phyloP scores from a whole-genome alignment of 2,329 filamentous ascomycete species.

The Claviceps quebecensis region DNA sequence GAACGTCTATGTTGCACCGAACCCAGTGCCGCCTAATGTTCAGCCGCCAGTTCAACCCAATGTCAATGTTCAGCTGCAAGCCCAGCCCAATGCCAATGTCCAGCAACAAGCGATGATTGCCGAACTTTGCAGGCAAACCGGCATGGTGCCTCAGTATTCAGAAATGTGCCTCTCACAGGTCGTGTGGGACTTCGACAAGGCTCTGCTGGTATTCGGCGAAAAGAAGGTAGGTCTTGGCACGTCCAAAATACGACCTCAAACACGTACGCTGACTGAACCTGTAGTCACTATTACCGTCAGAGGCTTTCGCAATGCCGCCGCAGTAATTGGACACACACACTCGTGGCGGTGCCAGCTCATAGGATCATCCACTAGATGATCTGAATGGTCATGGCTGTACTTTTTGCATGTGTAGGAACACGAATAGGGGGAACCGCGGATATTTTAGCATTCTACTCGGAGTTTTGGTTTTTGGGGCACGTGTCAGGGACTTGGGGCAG shows the following conservation, averaged over 20 bases:
- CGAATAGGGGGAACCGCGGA: not conserved
- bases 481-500: not conserved
- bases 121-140: constrained; percentile 63
- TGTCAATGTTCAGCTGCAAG: constrained; percentile 38
- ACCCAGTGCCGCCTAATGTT: constrained; percentile 6
- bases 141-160: constrained; percentile 67
- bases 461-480: constrained; percentile 2
- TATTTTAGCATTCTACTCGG: not conserved
- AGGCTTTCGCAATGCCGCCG: constrained; percentile 12
- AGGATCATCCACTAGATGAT: not conserved
- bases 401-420: not conserved
- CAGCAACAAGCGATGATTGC: constrained; percentile 56
- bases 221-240: constrained; percentile 45
- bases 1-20: constrained; percentile 22
- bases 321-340: not conserved
- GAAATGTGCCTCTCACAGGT: constrained; percentile 68
- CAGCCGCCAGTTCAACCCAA: constrained; percentile 5
- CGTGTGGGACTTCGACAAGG: constrained; percentile 66
- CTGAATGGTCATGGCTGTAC: not conserved
- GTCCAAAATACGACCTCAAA: too few species aligned
- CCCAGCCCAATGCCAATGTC: constrained; percentile 16
- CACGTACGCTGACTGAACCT: not conserved
- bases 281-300: constrained; percentile 14
- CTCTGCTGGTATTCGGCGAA: constrained; percentile 59
- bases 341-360: not conserved